Percentiles rank a stretch among this genome's conserved stretches.
Conservation (phyloP, 2,329 filamentous ascomycete species). For the Mycosphaerella sp. region DNA sequence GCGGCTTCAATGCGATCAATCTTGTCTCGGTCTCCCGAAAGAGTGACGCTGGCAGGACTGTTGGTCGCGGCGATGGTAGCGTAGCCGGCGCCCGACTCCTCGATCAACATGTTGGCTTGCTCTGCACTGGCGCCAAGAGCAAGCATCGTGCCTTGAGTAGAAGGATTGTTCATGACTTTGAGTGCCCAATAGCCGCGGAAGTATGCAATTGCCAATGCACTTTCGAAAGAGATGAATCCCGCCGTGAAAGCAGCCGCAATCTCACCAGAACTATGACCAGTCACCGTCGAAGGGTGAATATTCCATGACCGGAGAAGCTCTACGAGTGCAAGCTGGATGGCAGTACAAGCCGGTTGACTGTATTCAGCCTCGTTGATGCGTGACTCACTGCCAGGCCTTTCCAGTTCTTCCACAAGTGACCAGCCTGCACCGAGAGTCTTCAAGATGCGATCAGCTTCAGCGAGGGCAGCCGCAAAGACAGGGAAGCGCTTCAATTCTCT, state of each 20-base stretch:
- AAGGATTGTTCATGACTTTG: background rate
- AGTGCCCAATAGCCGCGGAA: slow-evolving; percentile 15
- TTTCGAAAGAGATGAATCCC: slow-evolving; percentile 18
- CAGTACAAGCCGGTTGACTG: slow-evolving; percentile 50
- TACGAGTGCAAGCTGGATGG: slow-evolving; percentile 48
- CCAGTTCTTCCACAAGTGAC: slow-evolving; percentile 13
- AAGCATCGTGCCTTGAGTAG: slow-evolving; percentile 11
- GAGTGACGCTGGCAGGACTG: slow-evolving; percentile 25
- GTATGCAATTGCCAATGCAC: slow-evolving; percentile 22
- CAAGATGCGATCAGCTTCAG: background rate
- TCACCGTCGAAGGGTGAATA: slow-evolving; percentile 18
- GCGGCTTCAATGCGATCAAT: slow-evolving; percentile 31
- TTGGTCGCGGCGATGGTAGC: slow-evolving; percentile 33
- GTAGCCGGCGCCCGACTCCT: slow-evolving; percentile 1
- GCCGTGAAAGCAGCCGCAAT: slow-evolving; percentile 32
- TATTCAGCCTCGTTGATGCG: slow-evolving; percentile 30
- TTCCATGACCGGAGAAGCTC: slow-evolving; percentile 32
- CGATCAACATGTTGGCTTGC: background rate
- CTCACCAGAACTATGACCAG: slow-evolving; percentile 32
- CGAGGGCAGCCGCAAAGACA: background rate
- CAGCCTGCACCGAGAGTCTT: background rate
- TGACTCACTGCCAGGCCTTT: background rate
- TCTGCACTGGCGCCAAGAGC: slow-evolving; percentile 5
- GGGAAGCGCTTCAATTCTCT: background rate
- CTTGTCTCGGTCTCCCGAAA: slow-evolving; percentile 10